Base-by-base conservation (phyloP, 352 stramenopile genomes). In the Phytophthora fragariaefolia region DNA sequence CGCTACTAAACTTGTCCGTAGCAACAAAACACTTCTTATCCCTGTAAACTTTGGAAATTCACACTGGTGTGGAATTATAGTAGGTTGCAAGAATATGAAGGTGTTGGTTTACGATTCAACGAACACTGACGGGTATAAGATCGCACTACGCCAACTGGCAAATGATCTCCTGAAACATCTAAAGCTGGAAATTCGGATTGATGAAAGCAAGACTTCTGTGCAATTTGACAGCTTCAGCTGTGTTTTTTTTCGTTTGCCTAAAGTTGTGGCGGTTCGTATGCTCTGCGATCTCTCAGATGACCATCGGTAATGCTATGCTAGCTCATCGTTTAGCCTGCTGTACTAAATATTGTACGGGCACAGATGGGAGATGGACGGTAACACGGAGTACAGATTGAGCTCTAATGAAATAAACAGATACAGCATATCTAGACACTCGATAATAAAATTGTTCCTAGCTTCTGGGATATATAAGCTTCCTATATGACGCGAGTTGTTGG, bases 221-320 rank as follows among this genome's bases (percentile, higher is more conserved):
- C 50, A 47, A 26, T 58, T 58, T n/a, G 18, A 58, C 32, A 47
- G 50, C 27, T 58, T 47, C 27, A 58, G 50, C 36, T 58, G 51
- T 32, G 34, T 22, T 4, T 58, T 49, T n/a, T n/a, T 58, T 32
- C 23, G 51, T 58, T 6, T 58, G 51, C 45, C 30, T 48, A 17
- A 53, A 22, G 46, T 53, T 53, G 7, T 53, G 24, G 46, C 24
- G 26, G 46, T 40, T 23, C 23, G 20, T 52, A 23, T 22, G 45
- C 15, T 23, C 20, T 8, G 10, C 22, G 22, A 34, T 12, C 20
- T 38, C 22, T 10, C 45, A 53, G 23, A 18, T 24, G 18, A 38
- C 24, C 8, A 24, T 38, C 8, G 46, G 46, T 8, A 53, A 53
- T 24, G 26, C 13, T 7, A 13, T 53, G 17, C 17, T 53, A 8